Base-by-base conservation (phyloP, 2,329 filamentous ascomycete genomes). In the Xylaria sp. region DNA sequence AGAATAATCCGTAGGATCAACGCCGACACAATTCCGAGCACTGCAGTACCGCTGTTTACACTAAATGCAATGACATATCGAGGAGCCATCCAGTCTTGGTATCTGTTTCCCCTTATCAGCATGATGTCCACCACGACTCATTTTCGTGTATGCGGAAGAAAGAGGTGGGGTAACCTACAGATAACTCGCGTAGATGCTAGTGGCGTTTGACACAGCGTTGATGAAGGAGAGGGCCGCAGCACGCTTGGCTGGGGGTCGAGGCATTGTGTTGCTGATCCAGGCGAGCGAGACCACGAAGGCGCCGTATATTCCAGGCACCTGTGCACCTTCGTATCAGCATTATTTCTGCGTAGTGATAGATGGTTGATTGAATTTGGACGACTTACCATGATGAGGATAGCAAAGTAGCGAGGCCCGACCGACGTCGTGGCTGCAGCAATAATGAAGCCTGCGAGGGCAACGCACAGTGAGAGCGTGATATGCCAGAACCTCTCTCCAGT, bases 201-300 rank as follows among this genome's bases (percentile, higher is more conserved):
- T 88, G 12, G 86, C 84, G 77, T 94, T 94, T 20, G 86, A 88
- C 10, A 93, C 84, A 1, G 90, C 90, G 76, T 95, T 95, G 80
- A 94, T 93, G 70, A 91, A 89, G 0, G 92, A 92, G 5, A 95
- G 79, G 0, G 91, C 91, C 0, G 91, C 84, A 1, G 84, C 84
- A 69, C 91, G 87, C 82, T 94, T 94, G 1, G 92, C 89, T 0
- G 92, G 91, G 3, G 93, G 92, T 5, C 92, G 87, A 0, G 92
- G 92, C 61, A 95, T 85, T 1, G 90, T 91, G 77, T 92, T 93
- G 56, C 87, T 89, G 72, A 94, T 93, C 92, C 92, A 96, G 2
- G 90, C 87, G 3, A 93, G 82, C 1, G 85, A 85, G 1, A 92
- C 90, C 0, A 91, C 91, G 76, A 90, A 93, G 57, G 88, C 87